Percentiles rank a stretch among this genome's conserved stretches.
Conservation (phyloP, 2,329 filamentous ascomycete genomes). For the Aspergillus sp. region DNA sequence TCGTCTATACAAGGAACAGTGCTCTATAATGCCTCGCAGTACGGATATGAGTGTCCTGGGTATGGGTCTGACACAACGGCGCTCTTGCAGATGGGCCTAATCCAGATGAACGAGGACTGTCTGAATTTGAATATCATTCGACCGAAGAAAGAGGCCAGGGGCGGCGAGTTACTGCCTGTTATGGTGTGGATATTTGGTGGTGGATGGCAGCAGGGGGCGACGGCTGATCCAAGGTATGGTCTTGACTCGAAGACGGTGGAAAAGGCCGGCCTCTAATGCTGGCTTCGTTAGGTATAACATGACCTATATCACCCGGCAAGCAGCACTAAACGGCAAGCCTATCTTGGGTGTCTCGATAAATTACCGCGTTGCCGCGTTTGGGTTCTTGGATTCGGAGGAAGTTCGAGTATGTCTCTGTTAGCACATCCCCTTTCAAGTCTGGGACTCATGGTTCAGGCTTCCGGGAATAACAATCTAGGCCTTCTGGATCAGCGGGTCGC, state of each 20-base stretch:
- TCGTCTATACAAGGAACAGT: slow-evolving; percentile 1
- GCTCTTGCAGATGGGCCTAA: slow-evolving; percentile 21
- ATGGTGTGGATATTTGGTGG: slow-evolving; percentile 35
- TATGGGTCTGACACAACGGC: slow-evolving; percentile 31
- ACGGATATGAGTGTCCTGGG: slow-evolving; percentile 32
- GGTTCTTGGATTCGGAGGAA: slow-evolving; percentile 33
- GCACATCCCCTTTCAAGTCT: neutral
- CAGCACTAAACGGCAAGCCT: slow-evolving; percentile 27
- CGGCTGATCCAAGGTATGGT: slow-evolving; percentile 30
- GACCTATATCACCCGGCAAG: slow-evolving; percentile 32
- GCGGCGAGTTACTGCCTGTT: slow-evolving; percentile 24
- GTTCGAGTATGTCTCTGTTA: slow-evolving; percentile 21
- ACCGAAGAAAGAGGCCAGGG: slow-evolving; percentile 3
- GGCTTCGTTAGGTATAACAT: slow-evolving; percentile 28
- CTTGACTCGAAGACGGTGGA: neutral
- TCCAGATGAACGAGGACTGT: slow-evolving; percentile 27
- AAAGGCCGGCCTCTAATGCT: neutral
- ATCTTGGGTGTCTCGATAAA: slow-evolving; percentile 34
- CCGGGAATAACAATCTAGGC: slow-evolving; percentile 30
- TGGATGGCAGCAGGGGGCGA: slow-evolving; percentile 32
- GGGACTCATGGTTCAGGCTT: slow-evolving; percentile 17
- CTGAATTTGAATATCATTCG: slow-evolving; percentile 30
- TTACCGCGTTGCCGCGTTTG: slow-evolving; percentile 31
- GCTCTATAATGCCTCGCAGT: slow-evolving; percentile 30
- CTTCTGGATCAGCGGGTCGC: slow-evolving; percentile 36